Conservation (phyloP, 441 rosid genomes). For the Eruca vesicaria region DNA sequence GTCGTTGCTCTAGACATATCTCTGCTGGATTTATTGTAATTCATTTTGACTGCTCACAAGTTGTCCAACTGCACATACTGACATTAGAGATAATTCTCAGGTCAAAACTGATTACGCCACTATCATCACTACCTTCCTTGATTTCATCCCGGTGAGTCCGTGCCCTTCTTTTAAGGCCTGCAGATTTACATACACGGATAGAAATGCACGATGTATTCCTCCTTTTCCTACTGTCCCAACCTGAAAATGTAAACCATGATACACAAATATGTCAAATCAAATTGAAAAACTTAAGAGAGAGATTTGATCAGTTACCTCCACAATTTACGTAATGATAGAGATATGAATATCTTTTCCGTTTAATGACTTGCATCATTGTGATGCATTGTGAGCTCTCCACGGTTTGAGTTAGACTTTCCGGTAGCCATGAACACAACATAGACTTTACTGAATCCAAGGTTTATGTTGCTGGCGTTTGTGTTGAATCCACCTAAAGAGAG, state of each 20-base stretch:
- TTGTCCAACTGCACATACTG: slow-evolving; percentile 90
- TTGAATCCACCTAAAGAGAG: slow-evolving; percentile 90
- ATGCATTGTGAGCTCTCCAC: slow-evolving; percentile 90
- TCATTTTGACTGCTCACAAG: slow-evolving; percentile 90
- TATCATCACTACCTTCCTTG: too few relatives aligned
- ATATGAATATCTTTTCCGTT: slow-evolving; percentile 66
- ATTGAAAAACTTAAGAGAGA: not conserved
- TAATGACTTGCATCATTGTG: slow-evolving; percentile 92
- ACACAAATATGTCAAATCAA: not conserved
- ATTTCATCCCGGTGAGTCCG: slow-evolving; percentile 5
- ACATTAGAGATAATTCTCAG: slow-evolving; percentile 73
- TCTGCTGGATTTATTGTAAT: slow-evolving; percentile 80
- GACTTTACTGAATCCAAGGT: too few relatives aligned
- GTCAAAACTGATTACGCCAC: slow-evolving; percentile 4
- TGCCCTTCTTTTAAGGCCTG: too few relatives aligned
- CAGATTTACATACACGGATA: too few relatives aligned
- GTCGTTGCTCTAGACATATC: slow-evolving; percentile 48
- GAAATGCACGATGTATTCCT: slow-evolving; percentile 32
- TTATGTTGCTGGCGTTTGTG: slow-evolving; percentile 85
- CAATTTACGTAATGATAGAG: not conserved
- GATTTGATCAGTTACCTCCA: not conserved
- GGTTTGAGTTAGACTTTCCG: slow-evolving; percentile 91
- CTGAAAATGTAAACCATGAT: not conserved
- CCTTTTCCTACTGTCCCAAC: slow-evolving; percentile 14
- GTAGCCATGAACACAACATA: slow-evolving; percentile 84